A percentile compares a stretch with the other conserved stretches of the same genome.
Evolutionary conservation across 371 early-diverging fungal species (phyloP).

Genomic region (Mortierella sp.): DNA sequence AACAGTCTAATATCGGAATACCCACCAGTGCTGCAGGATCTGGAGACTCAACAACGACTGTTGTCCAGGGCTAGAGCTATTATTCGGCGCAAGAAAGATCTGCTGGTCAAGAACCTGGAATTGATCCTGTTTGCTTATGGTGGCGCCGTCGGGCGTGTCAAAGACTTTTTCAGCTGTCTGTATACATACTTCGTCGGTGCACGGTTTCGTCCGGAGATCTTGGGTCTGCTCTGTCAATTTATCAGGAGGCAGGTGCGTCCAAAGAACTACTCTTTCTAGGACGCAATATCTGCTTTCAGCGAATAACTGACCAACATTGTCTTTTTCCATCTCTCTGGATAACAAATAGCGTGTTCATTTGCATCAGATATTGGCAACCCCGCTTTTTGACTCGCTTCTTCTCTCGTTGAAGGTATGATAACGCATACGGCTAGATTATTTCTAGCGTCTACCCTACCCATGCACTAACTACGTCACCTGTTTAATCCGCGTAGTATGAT

Average conservation of each 20-base stretch:
- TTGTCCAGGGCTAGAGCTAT: conserved; percentile 27
- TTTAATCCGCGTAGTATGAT: no score
- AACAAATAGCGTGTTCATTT: conserved; percentile 62
- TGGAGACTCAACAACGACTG: conserved; percentile 33
- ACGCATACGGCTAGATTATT: no score
- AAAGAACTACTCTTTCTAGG: neutral
- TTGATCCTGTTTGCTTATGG: conserved; percentile 39
- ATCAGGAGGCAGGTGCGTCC: conserved; percentile 63
- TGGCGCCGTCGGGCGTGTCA: conserved; percentile 42
- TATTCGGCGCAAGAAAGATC: conserved; percentile 40
- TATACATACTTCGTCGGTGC: conserved; percentile 66
- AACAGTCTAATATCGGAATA: conserved; percentile 8
- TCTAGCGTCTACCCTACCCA: no score
- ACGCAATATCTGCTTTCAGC: neutral
- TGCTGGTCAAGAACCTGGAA: conserved; percentile 43
- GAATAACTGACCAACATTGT: neutral
- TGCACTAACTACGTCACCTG: no score
- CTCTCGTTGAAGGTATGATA: conserved; percentile 67
- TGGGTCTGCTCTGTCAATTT: conserved; percentile 68
- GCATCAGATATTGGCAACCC: conserved; percentile 71
- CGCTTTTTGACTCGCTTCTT: conserved; percentile 65
- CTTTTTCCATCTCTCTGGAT: neutral
- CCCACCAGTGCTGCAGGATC: conserved; percentile 18
- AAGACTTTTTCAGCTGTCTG: conserved; percentile 66
- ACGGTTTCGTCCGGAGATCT: conserved; percentile 65